These are phyloP conservation scores for Polygonum maritimum DNA, from an alignment of 148 eudicot species.

Conservation along the genomic window DNA sequence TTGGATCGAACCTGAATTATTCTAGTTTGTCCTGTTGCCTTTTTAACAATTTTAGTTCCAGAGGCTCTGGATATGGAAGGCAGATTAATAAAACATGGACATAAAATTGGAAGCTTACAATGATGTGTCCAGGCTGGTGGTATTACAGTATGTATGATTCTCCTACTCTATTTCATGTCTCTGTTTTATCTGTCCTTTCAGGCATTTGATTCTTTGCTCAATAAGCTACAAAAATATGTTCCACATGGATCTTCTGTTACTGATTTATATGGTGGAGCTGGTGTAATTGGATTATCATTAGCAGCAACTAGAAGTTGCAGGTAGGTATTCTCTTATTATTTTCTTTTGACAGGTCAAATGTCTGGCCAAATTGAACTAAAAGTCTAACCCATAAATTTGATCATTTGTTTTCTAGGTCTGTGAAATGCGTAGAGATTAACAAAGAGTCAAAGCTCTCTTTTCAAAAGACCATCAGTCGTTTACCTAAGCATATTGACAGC, in stretches of 20 bases:
- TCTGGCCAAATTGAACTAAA: background rate
- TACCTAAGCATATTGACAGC: constrained; percentile 52
- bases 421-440: constrained; percentile 87
- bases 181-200: constrained; percentile 17
- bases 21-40: background rate
- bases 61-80: background rate
- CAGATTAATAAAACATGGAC: background rate
- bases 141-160: background rate
- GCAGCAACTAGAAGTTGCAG: constrained; percentile 84
- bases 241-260: constrained; percentile 76
- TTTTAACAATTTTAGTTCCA: background rate
- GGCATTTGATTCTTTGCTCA: constrained; percentile 95
- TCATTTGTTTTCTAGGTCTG: constrained; percentile 37
- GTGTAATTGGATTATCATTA: constrained; percentile 94
- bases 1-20: background rate
- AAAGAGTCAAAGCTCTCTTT: constrained; percentile 84
- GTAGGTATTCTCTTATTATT: constrained; percentile 17
- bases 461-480: constrained; percentile 75
- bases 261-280: constrained; percentile 97
- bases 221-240: constrained; percentile 77
- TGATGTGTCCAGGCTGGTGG: background rate
- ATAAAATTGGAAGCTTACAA: background rate
- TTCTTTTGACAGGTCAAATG: background rate
- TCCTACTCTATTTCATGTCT: background rate
- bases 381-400: background rate